Conservation (phyloP, 2,329 filamentous ascomycete genomes). For the Cladosporium sp. region DNA sequence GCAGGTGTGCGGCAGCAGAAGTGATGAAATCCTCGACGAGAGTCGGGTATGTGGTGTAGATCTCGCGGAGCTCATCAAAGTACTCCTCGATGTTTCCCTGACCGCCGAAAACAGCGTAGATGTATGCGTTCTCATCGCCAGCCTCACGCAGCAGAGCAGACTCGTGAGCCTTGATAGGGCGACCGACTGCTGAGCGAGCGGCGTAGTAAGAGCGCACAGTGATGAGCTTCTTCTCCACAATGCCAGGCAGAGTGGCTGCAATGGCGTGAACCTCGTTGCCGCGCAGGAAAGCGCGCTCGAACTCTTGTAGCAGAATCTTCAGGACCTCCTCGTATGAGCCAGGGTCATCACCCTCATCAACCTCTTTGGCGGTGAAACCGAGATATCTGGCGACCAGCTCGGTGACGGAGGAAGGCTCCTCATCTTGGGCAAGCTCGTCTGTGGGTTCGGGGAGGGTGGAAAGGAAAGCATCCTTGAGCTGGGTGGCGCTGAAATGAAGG, state of each 20-base stretch:
- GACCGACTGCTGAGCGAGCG: constrained; percentile 75
- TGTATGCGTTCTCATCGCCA: constrained; percentile 72
- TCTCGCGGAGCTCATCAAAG: constrained; percentile 91
- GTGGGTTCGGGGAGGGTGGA: constrained; percentile 82
- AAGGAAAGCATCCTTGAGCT: constrained; percentile 87
- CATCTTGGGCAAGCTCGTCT: constrained; percentile 95
- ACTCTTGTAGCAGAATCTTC: constrained; percentile 89
- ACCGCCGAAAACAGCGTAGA: constrained; percentile 94
- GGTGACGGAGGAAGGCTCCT: constrained; percentile 92
- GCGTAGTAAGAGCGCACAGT: constrained; percentile 90
- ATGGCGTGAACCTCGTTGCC: constrained; percentile 96
- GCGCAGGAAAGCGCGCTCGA: constrained; percentile 88
- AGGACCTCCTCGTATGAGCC: constrained; percentile 90
- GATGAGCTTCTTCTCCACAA: constrained; percentile 84
- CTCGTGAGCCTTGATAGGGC: constrained; percentile 85
- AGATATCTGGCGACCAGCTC: constrained; percentile 94
- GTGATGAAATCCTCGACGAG: constrained; percentile 84
- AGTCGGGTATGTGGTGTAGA: constrained; percentile 84
- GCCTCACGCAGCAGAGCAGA: constrained; percentile 88
- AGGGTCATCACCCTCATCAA: constrained; percentile 88
- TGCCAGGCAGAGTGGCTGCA: constrained; percentile 79
- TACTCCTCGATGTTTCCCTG: constrained; percentile 99
- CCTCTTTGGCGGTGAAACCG: constrained; percentile 80
- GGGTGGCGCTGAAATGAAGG: constrained; percentile 91
- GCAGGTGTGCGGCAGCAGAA: constrained; percentile 79